Percentiles rank a stretch among this genome's conserved stretches.
phyloP scores from a whole-genome alignment of 177 flowering plant species.

The Vitis hybrid region DNA sequence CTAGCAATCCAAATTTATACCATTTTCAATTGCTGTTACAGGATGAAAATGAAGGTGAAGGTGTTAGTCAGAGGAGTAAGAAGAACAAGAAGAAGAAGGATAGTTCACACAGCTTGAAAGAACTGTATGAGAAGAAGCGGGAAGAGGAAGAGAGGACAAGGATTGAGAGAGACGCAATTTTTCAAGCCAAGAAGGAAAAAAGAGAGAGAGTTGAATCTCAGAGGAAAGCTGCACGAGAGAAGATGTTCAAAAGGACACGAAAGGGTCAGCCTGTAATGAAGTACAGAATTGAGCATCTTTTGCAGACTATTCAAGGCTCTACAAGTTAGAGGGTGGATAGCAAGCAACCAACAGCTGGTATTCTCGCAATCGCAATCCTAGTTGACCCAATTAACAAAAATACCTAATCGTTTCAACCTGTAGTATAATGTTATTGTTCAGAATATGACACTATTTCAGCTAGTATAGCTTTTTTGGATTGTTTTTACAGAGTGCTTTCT shows the following conservation, averaged over 20 bases:
- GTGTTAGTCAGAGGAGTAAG: constrained; percentile 6
- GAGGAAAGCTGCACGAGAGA: constrained; percentile 51
- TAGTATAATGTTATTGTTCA: background rate
- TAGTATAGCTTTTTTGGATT: constrained; percentile 1
- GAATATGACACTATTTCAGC: background rate
- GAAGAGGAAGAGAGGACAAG: constrained; percentile 71
- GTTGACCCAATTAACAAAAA: background rate
- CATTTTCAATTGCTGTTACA: constrained; percentile 16
- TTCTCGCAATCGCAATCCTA: background rate
- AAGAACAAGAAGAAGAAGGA: constrained; percentile 32
- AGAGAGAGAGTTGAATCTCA: constrained; percentile 46
- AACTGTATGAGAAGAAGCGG: constrained; percentile 52
- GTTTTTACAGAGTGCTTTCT: too few species aligned
- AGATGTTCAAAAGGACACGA: constrained; percentile 74
- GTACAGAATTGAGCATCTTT: constrained; percentile 74
- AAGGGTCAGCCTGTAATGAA: constrained; percentile 94
- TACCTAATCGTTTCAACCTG: background rate
- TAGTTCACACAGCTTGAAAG: constrained; percentile 30
- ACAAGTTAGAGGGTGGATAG: background rate
- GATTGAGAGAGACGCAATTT: constrained; percentile 58
- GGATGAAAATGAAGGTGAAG: constrained; percentile 28
- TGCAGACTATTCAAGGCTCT: constrained; percentile 57
- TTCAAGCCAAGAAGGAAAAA: constrained; percentile 61
- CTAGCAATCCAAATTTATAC: too few species aligned
- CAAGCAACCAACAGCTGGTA: too few species aligned